Base-by-base conservation (phyloP, 345 rosid species). In the Stellera chamaejasme region DNA sequence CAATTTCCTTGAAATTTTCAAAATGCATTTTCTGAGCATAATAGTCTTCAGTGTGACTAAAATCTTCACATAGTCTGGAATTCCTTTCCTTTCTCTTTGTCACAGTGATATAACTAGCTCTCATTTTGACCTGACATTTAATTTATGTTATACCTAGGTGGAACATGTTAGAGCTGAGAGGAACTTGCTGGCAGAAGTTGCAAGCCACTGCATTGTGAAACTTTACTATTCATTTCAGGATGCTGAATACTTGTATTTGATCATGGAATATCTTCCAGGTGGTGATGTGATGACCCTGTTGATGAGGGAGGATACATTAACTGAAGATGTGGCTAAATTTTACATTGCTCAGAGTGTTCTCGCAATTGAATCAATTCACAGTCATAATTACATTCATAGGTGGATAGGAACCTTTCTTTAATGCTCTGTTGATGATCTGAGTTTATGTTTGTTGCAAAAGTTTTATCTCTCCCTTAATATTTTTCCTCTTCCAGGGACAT, bases 81-180 rank as follows among this genome's bases (percentile, higher is more conserved):
- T 8, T 32, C 39, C 39, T 32, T 32, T 32, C 0, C 39, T 32
- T 32, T 8, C 39, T 32, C 0, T 32, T 32, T 32, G 5, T 5
- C 9, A 8, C 39, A 32, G 9, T 32, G 5, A 32, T 32, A 32
- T 32, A 32, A 3, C 39, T 32, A 32, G 39, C 39, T 32, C 39
- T 32, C 39, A 32, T 0, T 32, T 32, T 32, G 39, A 32, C 5
- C 39, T 32, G 39, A 32, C 39, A 32, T 32, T 32, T 32, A 32
- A 32, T 32, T 32, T 32, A 32, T 32, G 39, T 8, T 32, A 32
- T 32, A 32, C 52, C 43, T 66, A 90, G 97, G 97, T 90, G 32
- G 97, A 90, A 77, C 97, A 90, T 79, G 97, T 87, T 58, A 81
- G 94, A 69, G 96, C 97, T n/a, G 97, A 90, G 82, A 85, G 97